Conservation (phyloP, 805 yeast genomes). For the Scheffersomyces stipitis region DNA sequence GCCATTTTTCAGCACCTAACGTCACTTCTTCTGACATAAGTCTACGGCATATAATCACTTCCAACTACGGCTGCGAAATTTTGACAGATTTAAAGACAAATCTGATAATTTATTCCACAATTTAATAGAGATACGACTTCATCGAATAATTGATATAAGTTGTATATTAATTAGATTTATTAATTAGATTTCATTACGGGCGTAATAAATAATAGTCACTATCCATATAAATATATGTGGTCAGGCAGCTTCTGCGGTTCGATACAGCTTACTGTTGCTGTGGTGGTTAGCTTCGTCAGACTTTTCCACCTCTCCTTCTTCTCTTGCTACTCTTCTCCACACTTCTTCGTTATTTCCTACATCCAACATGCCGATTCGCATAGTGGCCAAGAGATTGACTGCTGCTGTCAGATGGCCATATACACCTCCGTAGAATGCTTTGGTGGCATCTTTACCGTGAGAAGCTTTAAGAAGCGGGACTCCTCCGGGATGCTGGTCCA, state of each 20-base stretch:
- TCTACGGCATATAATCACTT: no score
- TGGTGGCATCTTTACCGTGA: slow-evolving; percentile 90
- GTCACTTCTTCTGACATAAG: no score
- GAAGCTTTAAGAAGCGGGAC: slow-evolving; percentile 72
- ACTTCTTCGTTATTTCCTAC: slow-evolving; percentile 80
- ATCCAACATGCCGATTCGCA: slow-evolving; percentile 86
- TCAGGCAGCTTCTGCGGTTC: slow-evolving; percentile 40
- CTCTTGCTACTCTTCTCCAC: slow-evolving; percentile 72
- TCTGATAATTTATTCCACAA: no score
- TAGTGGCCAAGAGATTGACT: slow-evolving; percentile 82
- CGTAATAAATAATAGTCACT: no score
- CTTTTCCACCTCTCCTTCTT: slow-evolving; percentile 59
- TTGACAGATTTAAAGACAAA: no score
- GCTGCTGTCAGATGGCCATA: slow-evolving; percentile 94
- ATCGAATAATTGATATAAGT: no score
- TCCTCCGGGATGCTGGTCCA: slow-evolving; percentile 95
- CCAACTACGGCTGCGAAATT: no score
- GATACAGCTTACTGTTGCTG: slow-evolving; percentile 18
- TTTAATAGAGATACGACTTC: no score
- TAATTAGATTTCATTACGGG: no score
- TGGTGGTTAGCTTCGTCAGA: slow-evolving; percentile 20
- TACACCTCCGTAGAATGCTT: slow-evolving; percentile 93
- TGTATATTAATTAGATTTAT: no score
- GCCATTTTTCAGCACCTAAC: no score
- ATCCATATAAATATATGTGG: no score